Percentiles rank a stretch among this genome's conserved stretches.
phyloP scores from a whole-genome alignment of 345 rosid genomes.

The Cardiospermum halicacabum region DNA sequence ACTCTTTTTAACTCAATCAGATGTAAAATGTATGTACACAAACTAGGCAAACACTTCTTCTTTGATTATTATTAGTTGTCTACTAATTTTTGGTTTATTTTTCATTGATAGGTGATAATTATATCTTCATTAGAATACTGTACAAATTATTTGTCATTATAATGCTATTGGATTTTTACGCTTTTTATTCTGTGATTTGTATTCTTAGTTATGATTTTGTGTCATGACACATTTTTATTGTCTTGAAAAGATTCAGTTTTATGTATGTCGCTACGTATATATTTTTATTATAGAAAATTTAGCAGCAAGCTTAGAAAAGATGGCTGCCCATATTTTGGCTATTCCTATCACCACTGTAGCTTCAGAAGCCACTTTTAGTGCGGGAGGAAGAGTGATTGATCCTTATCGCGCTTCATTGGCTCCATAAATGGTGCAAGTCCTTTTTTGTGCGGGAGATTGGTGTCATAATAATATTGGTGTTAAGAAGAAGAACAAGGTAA shows the following conservation, averaged over 20 bases:
- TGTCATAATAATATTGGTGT: too few relatives aligned
- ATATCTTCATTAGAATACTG: slow-evolving; percentile 8
- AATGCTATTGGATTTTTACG: slow-evolving; percentile 1
- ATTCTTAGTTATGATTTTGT: slow-evolving; percentile 5
- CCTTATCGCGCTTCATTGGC: too few relatives aligned
- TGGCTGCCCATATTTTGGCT: too few relatives aligned
- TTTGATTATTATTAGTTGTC: background rate
- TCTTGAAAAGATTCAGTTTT: background rate
- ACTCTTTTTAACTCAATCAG: slow-evolving; percentile 37
- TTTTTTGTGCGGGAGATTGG: too few relatives aligned
- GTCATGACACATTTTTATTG: slow-evolving; percentile 5
- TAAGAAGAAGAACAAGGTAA: too few relatives aligned
- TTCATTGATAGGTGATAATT: background rate
- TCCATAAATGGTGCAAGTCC: too few relatives aligned
- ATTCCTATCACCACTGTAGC: too few relatives aligned
- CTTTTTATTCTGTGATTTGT: slow-evolving; percentile 9
- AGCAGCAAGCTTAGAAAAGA: too few relatives aligned
- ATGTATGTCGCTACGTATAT: background rate
- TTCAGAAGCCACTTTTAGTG: too few relatives aligned
- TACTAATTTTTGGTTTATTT: background rate
- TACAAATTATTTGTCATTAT: background rate
- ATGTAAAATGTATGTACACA: slow-evolving; percentile 48
- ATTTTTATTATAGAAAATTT: too few relatives aligned
- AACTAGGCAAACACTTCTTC: slow-evolving; percentile 6
- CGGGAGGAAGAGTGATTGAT: too few relatives aligned